These are phyloP conservation scores for Xylariaceae sp. DNA, from an alignment of 2,329 filamentous ascomycete species.

Conservation along the genomic window DNA sequence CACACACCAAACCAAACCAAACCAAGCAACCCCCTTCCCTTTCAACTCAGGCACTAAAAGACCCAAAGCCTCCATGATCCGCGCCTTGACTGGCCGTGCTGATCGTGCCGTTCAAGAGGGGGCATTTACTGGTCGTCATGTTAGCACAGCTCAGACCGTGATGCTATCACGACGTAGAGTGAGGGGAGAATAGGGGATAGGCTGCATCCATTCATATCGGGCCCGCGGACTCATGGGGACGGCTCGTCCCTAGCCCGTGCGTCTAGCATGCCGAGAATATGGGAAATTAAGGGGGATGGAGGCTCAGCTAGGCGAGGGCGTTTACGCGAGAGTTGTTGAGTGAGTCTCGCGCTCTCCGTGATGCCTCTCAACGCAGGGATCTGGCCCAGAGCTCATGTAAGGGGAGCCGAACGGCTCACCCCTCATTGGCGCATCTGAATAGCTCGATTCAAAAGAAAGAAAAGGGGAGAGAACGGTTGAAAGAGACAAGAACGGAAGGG, in stretches of 20 bases:
- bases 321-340: neutral
- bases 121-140: conserved; percentile 53
- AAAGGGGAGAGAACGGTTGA: conserved; percentile 4
- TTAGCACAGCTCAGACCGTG: conserved; percentile 26
- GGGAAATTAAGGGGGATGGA: neutral
- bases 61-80: conserved; percentile 57
- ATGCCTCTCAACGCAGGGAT: neutral
- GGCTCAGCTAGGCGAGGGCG: neutral
- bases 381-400: neutral
- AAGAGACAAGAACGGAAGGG: conserved; percentile 26
- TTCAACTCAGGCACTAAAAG: conserved; percentile 44
- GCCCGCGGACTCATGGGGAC: neutral
- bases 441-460: too few relatives aligned
- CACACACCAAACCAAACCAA: too few relatives aligned
- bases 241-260: neutral
- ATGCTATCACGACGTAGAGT: conserved; percentile 3
- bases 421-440: too few relatives aligned
- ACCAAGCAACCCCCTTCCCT: too few relatives aligned
- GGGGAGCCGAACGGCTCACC: too few relatives aligned
- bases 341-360: neutral
- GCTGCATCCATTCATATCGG: too few relatives aligned
- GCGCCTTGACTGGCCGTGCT: conserved; percentile 54
- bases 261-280: neutral
- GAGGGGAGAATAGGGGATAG: neutral
- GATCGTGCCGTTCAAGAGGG: conserved; percentile 79